Evolutionary conservation across 768 basidiomycete species (phyloP).

Genomic region (Tephrocybe sp.): DNA sequence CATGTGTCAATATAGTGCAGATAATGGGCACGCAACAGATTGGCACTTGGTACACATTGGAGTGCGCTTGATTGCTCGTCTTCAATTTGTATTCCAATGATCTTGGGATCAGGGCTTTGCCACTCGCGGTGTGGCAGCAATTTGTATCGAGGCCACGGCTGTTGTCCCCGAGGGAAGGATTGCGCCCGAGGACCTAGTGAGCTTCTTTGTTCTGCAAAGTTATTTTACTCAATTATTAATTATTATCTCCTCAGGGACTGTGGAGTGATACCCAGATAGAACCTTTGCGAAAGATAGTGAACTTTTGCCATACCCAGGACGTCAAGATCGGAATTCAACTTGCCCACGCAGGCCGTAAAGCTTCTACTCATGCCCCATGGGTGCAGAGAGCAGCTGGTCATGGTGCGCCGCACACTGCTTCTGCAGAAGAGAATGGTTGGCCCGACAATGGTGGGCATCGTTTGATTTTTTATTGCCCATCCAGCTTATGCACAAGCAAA

Average conservation of each 20-base stretch:
- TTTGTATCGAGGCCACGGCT: conserved; percentile 74
- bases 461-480: conserved; percentile 7
- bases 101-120: conserved; percentile 49
- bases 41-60: conserved; percentile 85
- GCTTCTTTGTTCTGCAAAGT: neutral
- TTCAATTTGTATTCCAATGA: neutral
- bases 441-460: conserved; percentile 66
- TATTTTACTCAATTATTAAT: no score
- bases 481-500: neutral
- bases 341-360: conserved; percentile 73
- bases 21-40: conserved; percentile 75
- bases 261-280: conserved; percentile 79
- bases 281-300: conserved; percentile 67
- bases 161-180: conserved; percentile 77
- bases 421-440: conserved; percentile 66
- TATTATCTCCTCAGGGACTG: no score
- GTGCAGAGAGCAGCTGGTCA: conserved; percentile 39
- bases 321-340: conserved; percentile 79
- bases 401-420: conserved; percentile 34
- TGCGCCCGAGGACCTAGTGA: conserved; percentile 66
- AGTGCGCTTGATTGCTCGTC: conserved; percentile 24
- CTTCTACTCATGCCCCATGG: conserved; percentile 72
- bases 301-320: conserved; percentile 72
- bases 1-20: conserved; percentile 83
- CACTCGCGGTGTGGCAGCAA: conserved; percentile 67